Conservation (phyloP, 768 basidiomycete species). For the Coprinellus micaceus region DNA sequence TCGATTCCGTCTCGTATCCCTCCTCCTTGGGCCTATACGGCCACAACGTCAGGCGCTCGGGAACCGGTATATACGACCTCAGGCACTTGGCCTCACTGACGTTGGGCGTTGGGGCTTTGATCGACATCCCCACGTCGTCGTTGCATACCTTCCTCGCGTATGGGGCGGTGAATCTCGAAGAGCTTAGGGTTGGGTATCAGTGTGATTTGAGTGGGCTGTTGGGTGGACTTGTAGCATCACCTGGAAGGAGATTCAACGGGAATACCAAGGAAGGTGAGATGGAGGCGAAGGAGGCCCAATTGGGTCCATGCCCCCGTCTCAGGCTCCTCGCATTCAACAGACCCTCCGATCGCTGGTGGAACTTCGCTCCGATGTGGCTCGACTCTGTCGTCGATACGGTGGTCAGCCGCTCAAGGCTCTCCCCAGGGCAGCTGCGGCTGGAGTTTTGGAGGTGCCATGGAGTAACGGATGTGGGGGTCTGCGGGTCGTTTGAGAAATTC, state of each 20-base stretch:
- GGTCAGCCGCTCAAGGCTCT: constrained; percentile 9
- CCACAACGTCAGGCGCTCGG: no score
- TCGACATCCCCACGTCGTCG: constrained; percentile 15
- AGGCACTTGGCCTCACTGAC: constrained; percentile 26
- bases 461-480: not conserved
- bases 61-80: not conserved
- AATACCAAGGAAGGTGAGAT: not conserved
- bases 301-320: constrained; percentile 23
- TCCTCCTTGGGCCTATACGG: constrained; percentile 14
- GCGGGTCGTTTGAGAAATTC: not conserved
- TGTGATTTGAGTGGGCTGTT: constrained; percentile 15
- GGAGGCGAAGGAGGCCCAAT: not conserved
- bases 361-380: constrained; percentile 30
- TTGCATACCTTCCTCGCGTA: constrained; percentile 12
- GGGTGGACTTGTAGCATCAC: not conserved
- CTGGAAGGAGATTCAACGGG: no score
- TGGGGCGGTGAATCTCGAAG: not conserved
- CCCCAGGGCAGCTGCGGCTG: no score
- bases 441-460: constrained; percentile 1
- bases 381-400: constrained; percentile 16
- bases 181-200: not conserved
- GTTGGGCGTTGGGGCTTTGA: constrained; percentile 26
- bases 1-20: constrained; percentile 17
- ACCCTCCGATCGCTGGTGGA: constrained; percentile 31
- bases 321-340: constrained; percentile 28